Conservation (phyloP, 495 filamentous ascomycete genomes). For the Tetracladium marchalianum region DNA sequence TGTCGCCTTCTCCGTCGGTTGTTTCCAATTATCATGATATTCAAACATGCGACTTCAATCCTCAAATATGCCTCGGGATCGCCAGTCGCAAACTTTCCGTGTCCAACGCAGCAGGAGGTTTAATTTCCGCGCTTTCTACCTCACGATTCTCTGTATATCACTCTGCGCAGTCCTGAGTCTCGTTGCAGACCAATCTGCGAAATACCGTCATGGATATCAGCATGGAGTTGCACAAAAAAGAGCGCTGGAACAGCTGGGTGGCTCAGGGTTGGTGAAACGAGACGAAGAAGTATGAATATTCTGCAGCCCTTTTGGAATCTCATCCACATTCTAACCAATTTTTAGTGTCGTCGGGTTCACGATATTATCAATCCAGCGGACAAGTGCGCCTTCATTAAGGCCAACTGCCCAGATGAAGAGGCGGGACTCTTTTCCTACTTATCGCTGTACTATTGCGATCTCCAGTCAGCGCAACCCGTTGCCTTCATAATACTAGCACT, state of each 20-base stretch:
- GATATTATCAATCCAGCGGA: slow-evolving; percentile 42
- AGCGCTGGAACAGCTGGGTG: slow-evolving; percentile 10
- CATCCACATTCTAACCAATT: not conserved
- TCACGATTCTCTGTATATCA: slow-evolving; percentile 25
- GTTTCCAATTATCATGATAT: slow-evolving; percentile 1
- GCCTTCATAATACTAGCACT: slow-evolving; percentile 66
- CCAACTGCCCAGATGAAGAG: slow-evolving; percentile 81
- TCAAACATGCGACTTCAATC: slow-evolving; percentile 16
- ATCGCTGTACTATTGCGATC: slow-evolving; percentile 79
- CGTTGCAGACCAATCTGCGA: slow-evolving; percentile 12
- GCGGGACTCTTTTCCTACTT: slow-evolving; percentile 86
- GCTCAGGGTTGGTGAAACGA: slow-evolving; percentile 15
- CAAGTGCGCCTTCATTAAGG: slow-evolving; percentile 76
- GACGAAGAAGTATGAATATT: slow-evolving; percentile 21
- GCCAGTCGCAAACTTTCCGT: not conserved
- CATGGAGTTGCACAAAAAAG: slow-evolving; percentile 14
- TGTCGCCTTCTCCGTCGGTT: not conserved
- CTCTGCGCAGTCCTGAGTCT: slow-evolving; percentile 19
- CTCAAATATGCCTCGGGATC: slow-evolving; percentile 8
- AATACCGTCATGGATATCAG: slow-evolving; percentile 9
- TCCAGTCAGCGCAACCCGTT: slow-evolving; percentile 58
- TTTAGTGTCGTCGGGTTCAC: slow-evolving; percentile 77
- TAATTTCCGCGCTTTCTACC: slow-evolving; percentile 27
- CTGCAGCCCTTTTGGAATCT: not conserved
- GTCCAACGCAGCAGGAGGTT: slow-evolving; percentile 12